Conservation (phyloP, 208 protist genomes). For the Kentomonas sorsogonicus region DNA sequence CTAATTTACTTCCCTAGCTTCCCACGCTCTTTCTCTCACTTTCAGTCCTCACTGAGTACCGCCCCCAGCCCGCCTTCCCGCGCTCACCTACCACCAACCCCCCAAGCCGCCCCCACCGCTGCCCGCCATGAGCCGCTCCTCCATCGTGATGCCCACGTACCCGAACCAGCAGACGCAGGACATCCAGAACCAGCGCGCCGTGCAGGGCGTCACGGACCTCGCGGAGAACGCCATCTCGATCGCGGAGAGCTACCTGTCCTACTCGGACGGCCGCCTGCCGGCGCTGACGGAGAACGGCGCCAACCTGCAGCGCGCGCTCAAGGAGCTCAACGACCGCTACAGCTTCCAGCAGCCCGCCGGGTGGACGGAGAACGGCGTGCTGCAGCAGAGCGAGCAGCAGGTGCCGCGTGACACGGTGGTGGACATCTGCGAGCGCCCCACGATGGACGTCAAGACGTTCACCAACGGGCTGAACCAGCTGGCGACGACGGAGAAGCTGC, state of each 20-base stretch:
- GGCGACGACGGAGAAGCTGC: constrained; percentile 31
- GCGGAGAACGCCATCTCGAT: constrained; percentile 59
- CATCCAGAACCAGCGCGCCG: constrained; percentile 50
- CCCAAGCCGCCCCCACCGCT: too few species aligned
- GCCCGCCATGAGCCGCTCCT: constrained; percentile 4
- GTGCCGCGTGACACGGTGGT: constrained; percentile 37
- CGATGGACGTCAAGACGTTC: constrained; percentile 38
- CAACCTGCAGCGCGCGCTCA: constrained; percentile 20
- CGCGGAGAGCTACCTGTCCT: constrained; percentile 64
- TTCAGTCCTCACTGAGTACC: too few species aligned
- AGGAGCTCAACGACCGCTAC: constrained; percentile 47
- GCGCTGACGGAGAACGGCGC: constrained; percentile 36
- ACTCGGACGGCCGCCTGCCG: constrained; percentile 60
- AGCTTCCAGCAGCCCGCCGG: constrained; percentile 57
- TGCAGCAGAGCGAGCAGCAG: constrained; percentile 58
- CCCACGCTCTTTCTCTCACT: too few species aligned
- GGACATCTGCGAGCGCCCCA: constrained; percentile 31
- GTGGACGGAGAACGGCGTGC: constrained; percentile 60
- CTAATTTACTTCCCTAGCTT: too few species aligned
- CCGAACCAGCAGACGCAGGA: constrained; percentile 54
- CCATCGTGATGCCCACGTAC: constrained; percentile 49
- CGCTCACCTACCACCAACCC: not conserved
- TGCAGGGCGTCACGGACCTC: constrained; percentile 42
- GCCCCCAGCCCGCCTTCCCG: too few species aligned
- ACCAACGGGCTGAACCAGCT: constrained; percentile 37